Evolutionary conservation across 441 rosid genomes (phyloP), one percentile per base, ranked within the genome.

Genomic region (Melastoma candidum): DNA sequence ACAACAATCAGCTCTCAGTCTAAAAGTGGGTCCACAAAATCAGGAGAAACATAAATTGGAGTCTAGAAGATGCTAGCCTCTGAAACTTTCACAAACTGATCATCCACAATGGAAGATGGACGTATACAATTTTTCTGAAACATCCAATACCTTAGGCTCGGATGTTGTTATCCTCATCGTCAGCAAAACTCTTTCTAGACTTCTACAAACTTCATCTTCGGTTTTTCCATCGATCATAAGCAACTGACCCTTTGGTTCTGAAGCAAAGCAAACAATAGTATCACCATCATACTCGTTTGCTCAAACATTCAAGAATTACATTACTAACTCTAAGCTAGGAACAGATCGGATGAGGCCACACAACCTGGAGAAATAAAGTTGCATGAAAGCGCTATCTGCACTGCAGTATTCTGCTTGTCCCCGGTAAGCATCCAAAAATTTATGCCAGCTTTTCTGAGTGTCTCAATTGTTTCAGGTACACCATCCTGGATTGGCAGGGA

Each of bases 201-300:
- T 90, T 69, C 77, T 80, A 74, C 69, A 74, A 65, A 87, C 92
- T 84, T 81, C 97, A 26, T 79, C 92, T 66, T 85, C 85, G 52
- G 95, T 95, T 77, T 84, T 90, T 13, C 99, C 99, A 75, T 90
- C 89, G 75, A 95, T 82, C 59, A 77, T 51, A 45, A 95, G 83
- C 74, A 95, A 95, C 78, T 95, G 99, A 65, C 97, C 99, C 77
- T 90, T 95, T 26, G 99, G 99, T 69, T 87, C 97, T 90, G 46
- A 55, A 56, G 8, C 7, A 56, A 45, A 27, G 29, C 24, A 12
- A 11, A 41, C 7, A 8, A 8, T 32, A 8, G 41, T 6, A 32
- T 32, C 41, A 32, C 6, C 41, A 32, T 2, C 1, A 8, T 6
- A 32, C 8, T 32, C 41, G 8, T 32, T 4, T 4, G 1, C 1